Percentiles rank a stretch among this genome's conserved stretches.
phyloP scores from a whole-genome alignment of 371 early-diverging fungal species.

The Mucor mucedo region DNA sequence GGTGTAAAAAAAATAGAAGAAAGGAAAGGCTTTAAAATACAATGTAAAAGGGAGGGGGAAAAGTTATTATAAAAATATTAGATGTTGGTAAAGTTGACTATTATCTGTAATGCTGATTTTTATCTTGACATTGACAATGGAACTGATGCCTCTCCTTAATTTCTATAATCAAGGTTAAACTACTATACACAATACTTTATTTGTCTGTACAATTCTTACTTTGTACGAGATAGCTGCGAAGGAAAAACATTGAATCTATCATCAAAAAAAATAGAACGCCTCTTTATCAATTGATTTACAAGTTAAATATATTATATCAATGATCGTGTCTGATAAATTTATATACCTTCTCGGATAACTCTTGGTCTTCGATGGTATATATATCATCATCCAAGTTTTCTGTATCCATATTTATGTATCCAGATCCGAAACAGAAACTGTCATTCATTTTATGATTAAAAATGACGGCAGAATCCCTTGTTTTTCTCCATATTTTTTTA shows the following conservation, averaged over 20 bases:
- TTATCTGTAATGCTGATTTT: no score
- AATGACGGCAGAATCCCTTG: background rate
- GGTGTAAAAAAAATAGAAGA: no score
- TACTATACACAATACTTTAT: no score
- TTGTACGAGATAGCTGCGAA: no score
- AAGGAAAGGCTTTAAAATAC: no score
- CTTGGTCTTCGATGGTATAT: background rate
- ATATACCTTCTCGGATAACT: background rate
- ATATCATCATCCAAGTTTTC: background rate
- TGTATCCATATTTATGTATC: background rate
- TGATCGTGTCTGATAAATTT: background rate
- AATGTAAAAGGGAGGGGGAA: no score
- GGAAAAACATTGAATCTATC: background rate
- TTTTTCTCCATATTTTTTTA: slow-evolving; percentile 2
- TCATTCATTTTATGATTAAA: background rate
- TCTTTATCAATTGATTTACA: background rate
- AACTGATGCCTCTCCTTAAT: no score
- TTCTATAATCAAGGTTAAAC: no score
- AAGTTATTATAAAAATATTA: no score
- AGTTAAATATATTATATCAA: background rate
- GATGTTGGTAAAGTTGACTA: no score
- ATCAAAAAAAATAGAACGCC: background rate
- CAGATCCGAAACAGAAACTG: background rate
- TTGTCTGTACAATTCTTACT: no score
- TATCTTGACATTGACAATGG: no score